Percentiles rank a stretch among this genome's conserved stretches.
Conservation (phyloP, 306 rosid species). For the Begonia masoniana region DNA sequence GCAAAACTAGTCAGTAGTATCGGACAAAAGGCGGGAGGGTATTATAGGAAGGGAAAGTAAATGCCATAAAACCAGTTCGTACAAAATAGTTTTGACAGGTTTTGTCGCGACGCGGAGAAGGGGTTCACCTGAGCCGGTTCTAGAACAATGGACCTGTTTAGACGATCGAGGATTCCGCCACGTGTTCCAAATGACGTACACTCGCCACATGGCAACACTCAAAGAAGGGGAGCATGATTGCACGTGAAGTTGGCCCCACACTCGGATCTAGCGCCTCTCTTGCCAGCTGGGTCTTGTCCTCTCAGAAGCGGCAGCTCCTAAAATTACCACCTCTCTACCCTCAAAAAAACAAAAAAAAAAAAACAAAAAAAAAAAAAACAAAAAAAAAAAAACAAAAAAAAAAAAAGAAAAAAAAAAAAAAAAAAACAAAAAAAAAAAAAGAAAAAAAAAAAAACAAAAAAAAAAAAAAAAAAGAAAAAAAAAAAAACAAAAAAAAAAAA, state of each 20-base stretch:
- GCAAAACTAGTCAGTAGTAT: no score
- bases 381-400: no score
- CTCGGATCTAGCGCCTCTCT: slow-evolving; percentile 1
- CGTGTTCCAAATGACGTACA: not conserved
- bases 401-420: no score
- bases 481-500: no score
- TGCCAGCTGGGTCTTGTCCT: slow-evolving; percentile 2
- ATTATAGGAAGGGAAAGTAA: not conserved
- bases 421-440: no score
- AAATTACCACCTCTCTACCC: not conserved
- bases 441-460: no score
- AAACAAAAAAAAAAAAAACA: no score
- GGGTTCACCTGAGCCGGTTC: slow-evolving; percentile 1
- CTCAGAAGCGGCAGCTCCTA: not conserved
- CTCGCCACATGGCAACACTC: not conserved
- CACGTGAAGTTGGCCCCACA: slow-evolving; percentile 1
- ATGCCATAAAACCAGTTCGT: not conserved
- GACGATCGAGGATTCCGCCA: not conserved
- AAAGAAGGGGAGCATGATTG: not conserved
- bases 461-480: no score
- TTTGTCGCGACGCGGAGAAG: not conserved
- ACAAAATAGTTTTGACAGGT: not conserved
- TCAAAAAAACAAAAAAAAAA: no score
- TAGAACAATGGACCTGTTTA: not conserved
- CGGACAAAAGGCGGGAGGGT: not conserved